These are phyloP conservation scores for Cerioporus squamosus DNA, from an alignment of 1,284 basidiomycete species.

Conservation along the genomic window DNA sequence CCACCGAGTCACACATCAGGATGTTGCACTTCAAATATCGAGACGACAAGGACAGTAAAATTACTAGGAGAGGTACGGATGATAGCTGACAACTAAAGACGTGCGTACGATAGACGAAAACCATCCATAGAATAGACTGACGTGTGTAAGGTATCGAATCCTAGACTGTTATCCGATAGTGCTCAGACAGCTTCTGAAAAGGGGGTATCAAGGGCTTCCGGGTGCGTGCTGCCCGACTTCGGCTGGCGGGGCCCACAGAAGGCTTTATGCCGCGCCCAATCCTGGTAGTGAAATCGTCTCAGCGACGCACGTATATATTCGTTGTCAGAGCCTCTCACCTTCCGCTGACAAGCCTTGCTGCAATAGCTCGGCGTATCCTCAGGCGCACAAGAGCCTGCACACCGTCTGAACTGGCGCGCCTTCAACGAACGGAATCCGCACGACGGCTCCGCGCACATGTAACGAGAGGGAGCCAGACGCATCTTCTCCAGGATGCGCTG, in stretches of 20 bases:
- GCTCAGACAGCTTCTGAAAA: too few relatives aligned
- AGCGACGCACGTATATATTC: background rate
- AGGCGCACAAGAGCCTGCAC: background rate
- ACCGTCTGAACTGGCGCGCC: background rate
- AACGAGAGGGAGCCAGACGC: background rate
- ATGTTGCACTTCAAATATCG: too few relatives aligned
- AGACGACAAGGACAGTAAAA: too few relatives aligned
- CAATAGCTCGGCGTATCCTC: background rate
- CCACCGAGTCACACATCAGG: too few relatives aligned
- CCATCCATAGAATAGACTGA: too few relatives aligned
- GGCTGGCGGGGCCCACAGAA: background rate
- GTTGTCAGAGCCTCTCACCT: background rate
- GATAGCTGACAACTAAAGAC: too few relatives aligned
- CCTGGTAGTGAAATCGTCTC: background rate
- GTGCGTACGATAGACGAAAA: too few relatives aligned
- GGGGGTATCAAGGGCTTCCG: too few relatives aligned
- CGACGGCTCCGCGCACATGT: background rate
- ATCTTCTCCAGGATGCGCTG: background rate
- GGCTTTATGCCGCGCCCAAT: background rate
- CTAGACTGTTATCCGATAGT: too few relatives aligned
- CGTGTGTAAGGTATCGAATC: too few relatives aligned
- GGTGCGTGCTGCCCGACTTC: too few relatives aligned
- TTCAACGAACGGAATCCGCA: background rate
- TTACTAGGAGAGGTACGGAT: too few relatives aligned
- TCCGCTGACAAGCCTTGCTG: background rate